Evolutionary conservation across 441 rosid species (phyloP).

Genomic region (Adansonia gregorii): DNA sequence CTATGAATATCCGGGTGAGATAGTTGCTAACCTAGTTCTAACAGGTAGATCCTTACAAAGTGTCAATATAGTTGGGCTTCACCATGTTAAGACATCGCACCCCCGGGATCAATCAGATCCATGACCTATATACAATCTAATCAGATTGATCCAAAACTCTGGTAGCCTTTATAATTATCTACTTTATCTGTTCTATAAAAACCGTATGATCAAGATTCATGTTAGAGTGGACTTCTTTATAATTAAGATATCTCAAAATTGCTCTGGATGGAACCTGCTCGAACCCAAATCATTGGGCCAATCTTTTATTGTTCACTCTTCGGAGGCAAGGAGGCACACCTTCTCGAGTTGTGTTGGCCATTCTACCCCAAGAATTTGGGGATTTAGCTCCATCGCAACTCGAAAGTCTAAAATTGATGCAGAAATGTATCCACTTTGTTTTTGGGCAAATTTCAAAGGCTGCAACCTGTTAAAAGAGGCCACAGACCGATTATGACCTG

Average conservation of each 20-base stretch:
- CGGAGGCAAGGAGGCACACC: conserved; percentile 37
- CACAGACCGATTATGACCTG: conserved; percentile 15
- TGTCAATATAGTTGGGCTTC: conserved; percentile 27
- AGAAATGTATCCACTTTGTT: conserved; percentile 29
- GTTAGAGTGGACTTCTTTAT: conserved; percentile 29
- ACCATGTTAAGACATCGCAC: conserved; percentile 25
- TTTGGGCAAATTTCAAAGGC: conserved; percentile 29
- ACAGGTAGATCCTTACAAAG: conserved; percentile 30
- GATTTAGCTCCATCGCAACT: conserved; percentile 52
- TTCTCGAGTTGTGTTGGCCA: conserved; percentile 52
- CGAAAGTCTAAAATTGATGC: conserved; percentile 52
- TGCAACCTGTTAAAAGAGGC: conserved; percentile 25
- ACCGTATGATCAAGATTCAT: conserved; percentile 27
- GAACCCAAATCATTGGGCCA: conserved; percentile 19
- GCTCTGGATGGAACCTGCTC: conserved; percentile 1
- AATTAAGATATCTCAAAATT: conserved; percentile 27
- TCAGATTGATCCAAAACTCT: conserved; percentile 34
- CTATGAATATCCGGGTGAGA: conserved; percentile 26
- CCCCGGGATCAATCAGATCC: conserved; percentile 29
- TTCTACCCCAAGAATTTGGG: conserved; percentile 46
- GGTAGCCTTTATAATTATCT: conserved; percentile 31
- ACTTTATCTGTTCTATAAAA: conserved; percentile 30
- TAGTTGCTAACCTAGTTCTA: conserved; percentile 32
- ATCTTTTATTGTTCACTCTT: conserved; percentile 33
- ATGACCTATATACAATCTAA: conserved; percentile 42